Base-by-base conservation (phyloP, 352 stramenopile species). In the Achlya hypogyna region DNA sequence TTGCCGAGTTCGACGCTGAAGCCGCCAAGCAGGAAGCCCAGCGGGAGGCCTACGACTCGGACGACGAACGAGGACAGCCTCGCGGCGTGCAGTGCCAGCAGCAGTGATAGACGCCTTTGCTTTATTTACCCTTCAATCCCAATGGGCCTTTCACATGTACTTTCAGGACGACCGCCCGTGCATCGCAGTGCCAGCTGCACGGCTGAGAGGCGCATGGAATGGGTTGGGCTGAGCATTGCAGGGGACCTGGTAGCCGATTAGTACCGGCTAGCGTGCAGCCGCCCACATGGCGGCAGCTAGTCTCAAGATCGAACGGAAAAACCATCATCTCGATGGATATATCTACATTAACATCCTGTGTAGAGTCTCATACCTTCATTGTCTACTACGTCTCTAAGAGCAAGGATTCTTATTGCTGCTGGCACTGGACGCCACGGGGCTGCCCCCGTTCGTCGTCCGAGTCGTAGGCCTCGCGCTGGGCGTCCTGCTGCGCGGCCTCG, bases 371-470 rank as follows among this genome's bases (percentile, higher is more conserved):
- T 45, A 45, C 38, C 38, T 45, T 45, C 38, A 45, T 45, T 45
- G n/a, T 45, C 38, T 45, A 45, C 38, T 45, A 10, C 38, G 25
- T 56, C 49, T 56, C 49, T 56, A 56, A 56, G 49, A 56, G 20
- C 25, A 27, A 56, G 49, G 12, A 31, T 56, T 56, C 73, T 88
- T 93, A 95, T 78, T 95, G 86, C 75, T 91, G 82, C 78, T 95
- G 84, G 81, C 86, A 95, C 72, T 93, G 81, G 69, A 95, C 86
- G 23, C 63, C 63, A 62, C 84, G 84, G 74, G 88, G 84, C 42
- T 89, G 85, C 51, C 96, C 91, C 63, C 90, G 90, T 69, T 98
- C 92, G 38, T 96, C 91, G 71, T 98, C 94, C 73, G 95, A 97
- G 60, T 96, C 92, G 74, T 96, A 95, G 12, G 84, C 81, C 56